These are phyloP conservation scores for Globisporangium radiosum DNA, from an alignment of 352 stramenopile genomes.

Conservation along the genomic window DNA sequence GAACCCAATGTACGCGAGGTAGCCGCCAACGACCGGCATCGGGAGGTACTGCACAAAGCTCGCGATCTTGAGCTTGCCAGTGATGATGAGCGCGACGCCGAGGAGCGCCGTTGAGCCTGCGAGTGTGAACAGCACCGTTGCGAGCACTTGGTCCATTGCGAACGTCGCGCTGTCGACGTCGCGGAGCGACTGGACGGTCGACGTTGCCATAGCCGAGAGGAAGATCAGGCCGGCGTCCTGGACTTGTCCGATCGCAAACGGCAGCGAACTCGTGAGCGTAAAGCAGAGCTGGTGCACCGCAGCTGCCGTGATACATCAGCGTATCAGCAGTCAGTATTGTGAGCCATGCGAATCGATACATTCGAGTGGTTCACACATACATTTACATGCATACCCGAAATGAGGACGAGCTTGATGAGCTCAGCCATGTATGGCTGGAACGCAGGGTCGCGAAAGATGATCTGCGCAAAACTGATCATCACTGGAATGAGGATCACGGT, in stretches of 20 bases:
- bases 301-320: conserved; percentile 12
- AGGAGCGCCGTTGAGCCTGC: conserved; percentile 89
- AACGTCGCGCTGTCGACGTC: conserved; percentile 51
- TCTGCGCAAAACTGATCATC: conserved; percentile 90
- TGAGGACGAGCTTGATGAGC: conserved; percentile 93
- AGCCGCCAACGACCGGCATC: conserved; percentile 96
- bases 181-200: conserved; percentile 77
- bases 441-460: conserved; percentile 93
- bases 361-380: too few relatives aligned
- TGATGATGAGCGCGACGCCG: conserved; percentile 90
- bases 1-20: conserved; percentile 96
- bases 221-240: conserved; percentile 99
- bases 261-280: conserved; percentile 87
- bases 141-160: conserved; percentile 80
- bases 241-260: conserved; percentile 97
- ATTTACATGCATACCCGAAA: conserved; percentile 27
- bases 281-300: conserved; percentile 82
- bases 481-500: conserved; percentile 92
- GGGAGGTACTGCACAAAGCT: conserved; percentile 96
- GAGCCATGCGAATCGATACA: not conserved
- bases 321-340: not conserved
- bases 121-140: conserved; percentile 93
- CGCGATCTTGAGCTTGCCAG: conserved; percentile 93
- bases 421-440: conserved; percentile 89
- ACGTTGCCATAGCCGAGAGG: conserved; percentile 92